Evolutionary conservation across 108 stramenopile species (phyloP).

Genomic region (Pseudonitzschia multiseries): DNA sequence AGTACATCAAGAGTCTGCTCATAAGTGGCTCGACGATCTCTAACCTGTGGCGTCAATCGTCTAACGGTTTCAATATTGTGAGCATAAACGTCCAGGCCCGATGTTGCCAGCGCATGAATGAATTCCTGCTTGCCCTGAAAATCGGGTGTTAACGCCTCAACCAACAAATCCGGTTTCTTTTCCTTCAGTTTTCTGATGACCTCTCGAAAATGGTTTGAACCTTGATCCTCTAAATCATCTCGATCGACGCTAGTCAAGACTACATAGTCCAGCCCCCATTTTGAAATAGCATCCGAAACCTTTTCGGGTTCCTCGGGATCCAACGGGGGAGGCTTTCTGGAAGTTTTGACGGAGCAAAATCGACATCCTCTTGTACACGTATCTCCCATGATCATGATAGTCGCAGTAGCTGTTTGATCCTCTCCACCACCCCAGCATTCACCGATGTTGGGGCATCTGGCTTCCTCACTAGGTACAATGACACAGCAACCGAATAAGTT

Average conservation of each 20-base stretch:
- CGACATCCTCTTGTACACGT: constrained; percentile 96
- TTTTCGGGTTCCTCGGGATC: constrained; percentile 93
- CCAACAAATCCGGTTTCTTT: constrained; percentile 67
- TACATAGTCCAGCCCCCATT: constrained; percentile 98
- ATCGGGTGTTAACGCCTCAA: constrained; percentile 94
- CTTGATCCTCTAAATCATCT: constrained; percentile 95
- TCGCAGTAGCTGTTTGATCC: constrained; percentile 87
- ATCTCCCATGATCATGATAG: constrained; percentile 99
- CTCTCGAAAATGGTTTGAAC: constrained; percentile 86
- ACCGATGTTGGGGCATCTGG: constrained; percentile 97
- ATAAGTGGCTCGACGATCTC: constrained; percentile 96
- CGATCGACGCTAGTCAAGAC: constrained; percentile 97
- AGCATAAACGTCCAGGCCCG: constrained; percentile 95
- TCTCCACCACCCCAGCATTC: constrained; percentile 98
- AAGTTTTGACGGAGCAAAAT: constrained; percentile 97
- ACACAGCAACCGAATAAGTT: background rate
- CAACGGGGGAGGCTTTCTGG: constrained; percentile 83
- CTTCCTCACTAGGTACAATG: constrained; percentile 92
- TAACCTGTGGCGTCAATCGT: constrained; percentile 74
- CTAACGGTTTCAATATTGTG: constrained; percentile 98
- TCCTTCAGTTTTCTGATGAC: constrained; percentile 82
- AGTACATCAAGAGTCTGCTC: constrained; percentile 83
- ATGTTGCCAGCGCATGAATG: constrained; percentile 79
- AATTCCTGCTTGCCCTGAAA: constrained; percentile 85
- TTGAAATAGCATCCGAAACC: constrained; percentile 84